Evolutionary conservation across 345 rosid species (phyloP), one percentile per base, ranked within the genome.

Genomic region (Eucalyptus camaldulensis): DNA sequence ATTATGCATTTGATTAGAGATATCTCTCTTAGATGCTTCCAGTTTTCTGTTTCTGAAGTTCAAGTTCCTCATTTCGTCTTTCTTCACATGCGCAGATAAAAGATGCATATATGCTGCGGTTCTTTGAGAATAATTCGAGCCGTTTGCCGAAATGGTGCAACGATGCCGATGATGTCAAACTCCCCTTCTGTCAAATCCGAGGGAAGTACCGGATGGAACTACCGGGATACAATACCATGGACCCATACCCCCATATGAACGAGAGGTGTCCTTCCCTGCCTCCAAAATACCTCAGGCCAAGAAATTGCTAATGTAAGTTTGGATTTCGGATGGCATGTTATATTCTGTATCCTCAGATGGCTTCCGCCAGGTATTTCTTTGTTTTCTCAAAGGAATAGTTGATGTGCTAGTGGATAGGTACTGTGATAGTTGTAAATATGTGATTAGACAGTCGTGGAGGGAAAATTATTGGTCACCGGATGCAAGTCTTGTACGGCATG

Each of bases 171-270:
- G 50, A 87, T 86, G 96, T 95, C 89, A 93, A 96, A 93, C 96
- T 97, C 40, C 98, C 98, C 4, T 98, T 92, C 88, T 98, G 99
- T 93, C 99, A 98, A 92, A 96, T 98, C 62, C 91, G 88, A 72
- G 99, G 99, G 88, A 95, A 95, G 91, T 98, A 98, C 88, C 94
- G 98, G 87, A 98, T 98, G 99, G 99, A 98, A 88, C 94, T 98
- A 88, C 99, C 99, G 1, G 99, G 89, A 83, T 98, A 95, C 92
- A 98, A 98, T 91, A 90, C 97, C 53, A 80, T 96, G 93, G 99
- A 95, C 85, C 98, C 97, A 24, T 98, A 98, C 89, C 97, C 97
- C 13, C 98, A 93, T 90, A 97, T 97, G 99, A 96, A 96, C 76
- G 97, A 96, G 90, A 93, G 92, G 90, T 9, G 99, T 88, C 99